These are phyloP conservation scores for Suillus tomentosus DNA, from an alignment of 768 basidiomycete genomes.

Conservation along the genomic window DNA sequence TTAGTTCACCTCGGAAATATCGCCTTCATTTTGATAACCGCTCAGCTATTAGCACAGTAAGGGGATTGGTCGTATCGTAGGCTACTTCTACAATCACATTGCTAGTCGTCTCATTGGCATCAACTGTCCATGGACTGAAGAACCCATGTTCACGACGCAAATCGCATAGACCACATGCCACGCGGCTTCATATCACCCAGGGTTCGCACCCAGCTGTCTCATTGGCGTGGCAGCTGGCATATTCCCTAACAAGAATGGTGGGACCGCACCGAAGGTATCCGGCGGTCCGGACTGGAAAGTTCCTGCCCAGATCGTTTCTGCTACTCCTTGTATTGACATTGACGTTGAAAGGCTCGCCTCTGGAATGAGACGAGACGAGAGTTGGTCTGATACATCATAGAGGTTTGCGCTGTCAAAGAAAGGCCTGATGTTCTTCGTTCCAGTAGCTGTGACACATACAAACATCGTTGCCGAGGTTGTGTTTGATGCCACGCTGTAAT, in stretches of 20 bases:
- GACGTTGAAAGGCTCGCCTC: conserved; percentile 19
- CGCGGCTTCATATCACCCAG: conserved; percentile 20
- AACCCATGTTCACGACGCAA: conserved; percentile 10
- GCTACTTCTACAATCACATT: conserved; percentile 9
- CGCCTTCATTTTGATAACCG: conserved; percentile 29
- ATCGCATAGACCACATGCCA: conserved; percentile 16
- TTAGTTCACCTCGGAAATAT: conserved; percentile 23
- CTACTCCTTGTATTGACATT: conserved; percentile 9
- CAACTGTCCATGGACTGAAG: conserved; percentile 21
- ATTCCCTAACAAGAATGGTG: conserved; percentile 16
- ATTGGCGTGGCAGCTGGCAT: conserved; percentile 19
- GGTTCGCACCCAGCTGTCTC: conserved; percentile 24
- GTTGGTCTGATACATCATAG: conserved; percentile 23
- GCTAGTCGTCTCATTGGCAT: background rate
- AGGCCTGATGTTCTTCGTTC: conserved; percentile 14
- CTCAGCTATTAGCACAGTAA: conserved; percentile 14
- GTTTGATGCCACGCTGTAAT: conserved; percentile 23
- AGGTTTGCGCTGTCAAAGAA: conserved; percentile 13
- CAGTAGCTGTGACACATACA: conserved; percentile 17
- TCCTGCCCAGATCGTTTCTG: conserved; percentile 26
- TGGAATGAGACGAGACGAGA: conserved; percentile 24
- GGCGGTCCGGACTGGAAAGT: conserved; percentile 1
- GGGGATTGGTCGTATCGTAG: conserved; percentile 14
- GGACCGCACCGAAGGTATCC: background rate
- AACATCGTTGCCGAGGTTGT: conserved; percentile 17